A percentile compares a stretch with the other conserved stretches of the same genome.
These are phyloP conservation scores for Amanita pallidorosea DNA, from an alignment of 768 basidiomycete genomes.

Conservation along the genomic window DNA sequence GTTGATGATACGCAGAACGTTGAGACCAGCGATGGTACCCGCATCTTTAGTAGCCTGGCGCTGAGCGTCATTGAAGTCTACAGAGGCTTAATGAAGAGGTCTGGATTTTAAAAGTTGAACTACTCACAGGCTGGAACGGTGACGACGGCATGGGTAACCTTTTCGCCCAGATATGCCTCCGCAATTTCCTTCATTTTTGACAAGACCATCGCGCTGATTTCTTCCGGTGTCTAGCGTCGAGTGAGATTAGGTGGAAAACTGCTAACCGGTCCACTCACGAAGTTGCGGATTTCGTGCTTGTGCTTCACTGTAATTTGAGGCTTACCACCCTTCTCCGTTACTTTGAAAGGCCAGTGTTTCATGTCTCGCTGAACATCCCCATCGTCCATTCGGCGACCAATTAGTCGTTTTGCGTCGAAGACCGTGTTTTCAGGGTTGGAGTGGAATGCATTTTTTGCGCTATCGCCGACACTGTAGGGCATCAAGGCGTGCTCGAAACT, in stretches of 20 bases:
- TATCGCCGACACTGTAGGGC: conserved; percentile 66
- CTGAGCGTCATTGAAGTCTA: conserved; percentile 98
- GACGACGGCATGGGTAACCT: conserved; percentile 95
- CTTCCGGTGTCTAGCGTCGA: conserved; percentile 69
- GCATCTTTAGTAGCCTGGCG: conserved; percentile 99
- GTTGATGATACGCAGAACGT: conserved; percentile 95
- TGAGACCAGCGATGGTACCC: conserved; percentile 88
- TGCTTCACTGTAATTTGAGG: conserved; percentile 70
- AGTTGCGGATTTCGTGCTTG: conserved; percentile 71
- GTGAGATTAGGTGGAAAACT: not conserved
- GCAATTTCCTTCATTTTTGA: conserved; percentile 99
- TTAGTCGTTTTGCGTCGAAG: conserved; percentile 94
- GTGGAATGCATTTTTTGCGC: conserved; percentile 93
- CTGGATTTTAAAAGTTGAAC: conserved; percentile 12
- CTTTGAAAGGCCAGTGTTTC: conserved; percentile 88
- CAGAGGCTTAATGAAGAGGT: not conserved
- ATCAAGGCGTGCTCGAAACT: conserved; percentile 10
- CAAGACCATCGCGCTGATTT: conserved; percentile 93
- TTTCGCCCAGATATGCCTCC: conserved; percentile 92
- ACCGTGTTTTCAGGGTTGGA: conserved; percentile 89
- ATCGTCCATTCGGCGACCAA: conserved; percentile 80
- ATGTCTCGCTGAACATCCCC: conserved; percentile 70
- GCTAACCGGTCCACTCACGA: conserved; percentile 42
- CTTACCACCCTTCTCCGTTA: conserved; percentile 72
- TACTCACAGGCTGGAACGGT: conserved; percentile 89